Evolutionary conservation across 768 basidiomycete species (phyloP).

Genomic region (Termitomyces sp.): DNA sequence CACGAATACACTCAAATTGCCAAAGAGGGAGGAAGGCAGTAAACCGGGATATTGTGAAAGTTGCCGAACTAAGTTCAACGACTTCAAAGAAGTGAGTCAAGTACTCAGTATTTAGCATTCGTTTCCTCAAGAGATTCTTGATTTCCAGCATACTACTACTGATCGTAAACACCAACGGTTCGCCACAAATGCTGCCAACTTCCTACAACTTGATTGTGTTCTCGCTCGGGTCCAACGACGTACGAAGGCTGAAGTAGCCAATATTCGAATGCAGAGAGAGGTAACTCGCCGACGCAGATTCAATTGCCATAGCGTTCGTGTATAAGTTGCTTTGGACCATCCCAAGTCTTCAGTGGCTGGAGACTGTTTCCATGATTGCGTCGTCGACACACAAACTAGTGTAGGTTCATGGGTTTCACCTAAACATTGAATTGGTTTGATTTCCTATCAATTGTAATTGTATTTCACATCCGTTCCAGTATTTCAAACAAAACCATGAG

Average conservation of each 20-base stretch:
- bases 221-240: slow-evolving; percentile 57
- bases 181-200: slow-evolving; percentile 75
- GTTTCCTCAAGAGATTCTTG: not conserved
- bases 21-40: slow-evolving; percentile 78
- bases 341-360: not conserved
- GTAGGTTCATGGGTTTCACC: not conserved
- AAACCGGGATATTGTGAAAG: slow-evolving; percentile 99
- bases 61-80: slow-evolving; percentile 85
- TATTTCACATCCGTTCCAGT: not conserved
- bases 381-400: not conserved
- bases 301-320: slow-evolving; percentile 5
- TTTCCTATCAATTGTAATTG: slow-evolving; percentile 2
- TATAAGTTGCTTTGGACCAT: not conserved
- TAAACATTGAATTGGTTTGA: not conserved
- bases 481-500: not conserved
- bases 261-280: slow-evolving; percentile 23
- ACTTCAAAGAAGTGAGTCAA: slow-evolving; percentile 72
- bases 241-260: slow-evolving; percentile 31
- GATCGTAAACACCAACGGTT: slow-evolving; percentile 75
- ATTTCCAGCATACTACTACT: slow-evolving; percentile 62
- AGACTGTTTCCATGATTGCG: not conserved
- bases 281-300: slow-evolving; percentile 8
- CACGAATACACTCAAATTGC: slow-evolving; percentile 71
- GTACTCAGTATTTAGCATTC: not conserved
- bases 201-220: slow-evolving; percentile 71